Evolutionary conservation across 805 yeast genomes (phyloP).

Genomic region (Komagataella phaffii): DNA sequence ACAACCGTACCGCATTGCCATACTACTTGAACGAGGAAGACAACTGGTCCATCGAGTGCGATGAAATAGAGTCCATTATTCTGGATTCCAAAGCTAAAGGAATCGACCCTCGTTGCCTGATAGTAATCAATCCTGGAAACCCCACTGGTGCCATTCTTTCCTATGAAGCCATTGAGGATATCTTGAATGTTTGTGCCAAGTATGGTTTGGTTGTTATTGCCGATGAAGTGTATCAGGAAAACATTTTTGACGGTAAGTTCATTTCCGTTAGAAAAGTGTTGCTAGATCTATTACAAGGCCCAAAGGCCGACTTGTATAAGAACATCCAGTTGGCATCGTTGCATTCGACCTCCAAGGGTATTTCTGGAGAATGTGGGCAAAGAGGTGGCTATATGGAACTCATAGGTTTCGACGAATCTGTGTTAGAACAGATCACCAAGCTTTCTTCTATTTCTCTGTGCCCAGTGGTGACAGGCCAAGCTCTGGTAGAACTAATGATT

Average conservation of each 20-base stretch:
- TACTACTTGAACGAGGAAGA: constrained; percentile 72
- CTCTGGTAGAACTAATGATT: constrained; percentile 83
- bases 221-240: constrained; percentile 96
- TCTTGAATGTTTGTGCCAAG: constrained; percentile 72
- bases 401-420: constrained; percentile 62
- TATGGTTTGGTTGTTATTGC: constrained; percentile 81
- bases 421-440: constrained; percentile 62
- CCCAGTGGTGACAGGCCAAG: constrained; percentile 93
- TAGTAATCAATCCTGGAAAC: constrained; percentile 95
- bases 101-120: constrained; percentile 61
- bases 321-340: constrained; percentile 82
- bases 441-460: constrained; percentile 85
- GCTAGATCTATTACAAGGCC: constrained; percentile 39
- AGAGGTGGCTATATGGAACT: constrained; percentile 98
- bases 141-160: constrained; percentile 88
- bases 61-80: constrained; percentile 44
- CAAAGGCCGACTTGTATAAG: constrained; percentile 40
- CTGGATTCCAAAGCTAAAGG: constrained; percentile 34
- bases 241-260: constrained; percentile 73
- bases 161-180: constrained; percentile 50
- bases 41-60: constrained; percentile 75
- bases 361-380: constrained; percentile 98
- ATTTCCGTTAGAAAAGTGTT: constrained; percentile 75
- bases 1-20: constrained; percentile 72
- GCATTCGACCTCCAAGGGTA: constrained; percentile 97